These are phyloP conservation scores for Lachnellula suecica DNA, from an alignment of 2,329 filamentous ascomycete genomes.

Conservation along the genomic window DNA sequence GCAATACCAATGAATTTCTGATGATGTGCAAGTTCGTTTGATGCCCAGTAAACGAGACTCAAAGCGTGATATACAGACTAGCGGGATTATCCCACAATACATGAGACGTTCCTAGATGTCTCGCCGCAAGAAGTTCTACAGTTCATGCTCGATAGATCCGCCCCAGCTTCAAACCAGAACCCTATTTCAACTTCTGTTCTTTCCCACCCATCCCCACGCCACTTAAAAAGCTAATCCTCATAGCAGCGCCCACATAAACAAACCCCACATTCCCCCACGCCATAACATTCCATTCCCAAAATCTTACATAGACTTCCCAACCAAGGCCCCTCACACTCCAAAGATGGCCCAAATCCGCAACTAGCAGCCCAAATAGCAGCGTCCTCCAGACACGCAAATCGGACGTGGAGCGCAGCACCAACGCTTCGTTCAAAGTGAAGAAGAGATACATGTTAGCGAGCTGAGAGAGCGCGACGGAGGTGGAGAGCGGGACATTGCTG, in stretches of 20 bases:
- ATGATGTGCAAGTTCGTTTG: neutral
- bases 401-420: conserved; percentile 68
- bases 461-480: conserved; percentile 69
- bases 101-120: neutral
- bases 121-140: neutral
- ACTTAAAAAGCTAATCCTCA: conserved; percentile 58
- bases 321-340: conserved; percentile 64
- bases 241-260: conserved; percentile 63
- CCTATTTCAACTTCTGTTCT: neutral
- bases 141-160: neutral
- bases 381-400: conserved; percentile 70
- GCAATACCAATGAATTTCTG: neutral
- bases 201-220: conserved; percentile 49
- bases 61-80: neutral
- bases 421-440: conserved; percentile 74
- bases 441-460: conserved; percentile 77
- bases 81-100: neutral
- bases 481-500: conserved; percentile 47
- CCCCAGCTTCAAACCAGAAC: neutral
- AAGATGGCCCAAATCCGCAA: conserved; percentile 77
- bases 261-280: conserved; percentile 69
- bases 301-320: conserved; percentile 54
- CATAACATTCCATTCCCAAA: conserved; percentile 63
- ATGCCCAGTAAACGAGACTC: neutral
- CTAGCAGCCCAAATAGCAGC: conserved; percentile 63